phyloP scores from a whole-genome alignment of 805 yeast species.

The Schwanniomyces pseudopolymorphus region DNA sequence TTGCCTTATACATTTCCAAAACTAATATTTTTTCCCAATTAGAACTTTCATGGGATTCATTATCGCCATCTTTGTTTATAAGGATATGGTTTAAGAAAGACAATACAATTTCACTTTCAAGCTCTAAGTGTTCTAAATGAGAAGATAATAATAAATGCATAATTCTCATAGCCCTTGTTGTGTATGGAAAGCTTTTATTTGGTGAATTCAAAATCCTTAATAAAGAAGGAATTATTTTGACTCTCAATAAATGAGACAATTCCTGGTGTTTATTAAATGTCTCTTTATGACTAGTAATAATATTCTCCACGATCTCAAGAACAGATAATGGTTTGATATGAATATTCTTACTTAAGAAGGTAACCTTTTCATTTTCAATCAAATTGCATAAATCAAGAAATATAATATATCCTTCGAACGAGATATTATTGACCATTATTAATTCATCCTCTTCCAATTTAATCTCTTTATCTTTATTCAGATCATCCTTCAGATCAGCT shows the following conservation, averaged over 20 bases:
- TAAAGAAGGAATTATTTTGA: constrained; percentile 72
- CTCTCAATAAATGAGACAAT: constrained; percentile 62
- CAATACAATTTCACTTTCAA: constrained; percentile 80
- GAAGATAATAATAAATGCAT: constrained; percentile 57
- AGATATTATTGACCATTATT: constrained; percentile 47
- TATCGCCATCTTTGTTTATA: constrained; percentile 53
- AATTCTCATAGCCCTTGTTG: constrained; percentile 74
- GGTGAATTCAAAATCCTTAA: constrained; percentile 58
- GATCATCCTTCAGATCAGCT: constrained; percentile 2
- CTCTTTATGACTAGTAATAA: constrained; percentile 60
- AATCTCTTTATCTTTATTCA: constrained; percentile 7
- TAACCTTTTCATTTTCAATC: constrained; percentile 57
- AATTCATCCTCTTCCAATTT: constrained; percentile 45
- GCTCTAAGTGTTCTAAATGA: constrained; percentile 59
- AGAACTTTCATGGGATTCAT: constrained; percentile 18
- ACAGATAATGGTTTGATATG: constrained; percentile 64
- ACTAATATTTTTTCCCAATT: constrained; percentile 75
- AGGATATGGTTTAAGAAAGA: constrained; percentile 73
- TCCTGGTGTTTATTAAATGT: constrained; percentile 62
- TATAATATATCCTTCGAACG: constrained; percentile 69
- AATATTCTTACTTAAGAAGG: constrained; percentile 49
- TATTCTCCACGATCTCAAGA: constrained; percentile 79
- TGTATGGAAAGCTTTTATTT: constrained; percentile 60
- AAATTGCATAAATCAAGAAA: constrained; percentile 72
- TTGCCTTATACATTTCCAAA: constrained; percentile 65